Conservation (phyloP, 306 rosid species). For the Pterocarpus santalinus region DNA sequence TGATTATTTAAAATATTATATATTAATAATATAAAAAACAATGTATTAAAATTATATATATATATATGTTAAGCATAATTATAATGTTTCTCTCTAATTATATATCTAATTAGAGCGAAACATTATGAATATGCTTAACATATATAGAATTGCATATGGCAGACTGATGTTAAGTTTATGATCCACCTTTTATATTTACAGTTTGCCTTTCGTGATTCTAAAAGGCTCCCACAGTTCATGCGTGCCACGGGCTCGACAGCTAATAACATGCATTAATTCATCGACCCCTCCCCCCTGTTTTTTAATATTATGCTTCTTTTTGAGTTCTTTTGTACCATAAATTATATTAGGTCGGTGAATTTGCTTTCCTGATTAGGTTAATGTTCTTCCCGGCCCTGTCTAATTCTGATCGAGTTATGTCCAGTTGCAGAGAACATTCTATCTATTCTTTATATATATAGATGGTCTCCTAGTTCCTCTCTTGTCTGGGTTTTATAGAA, state of each 20-base stretch:
- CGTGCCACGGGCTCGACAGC: constrained; percentile 52
- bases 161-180: constrained; percentile 10
- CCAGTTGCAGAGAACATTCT: constrained; percentile 35
- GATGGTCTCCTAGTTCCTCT: constrained; percentile 4
- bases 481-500: constrained; percentile 26
- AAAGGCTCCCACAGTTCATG: constrained; percentile 30
- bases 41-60: too few relatives aligned
- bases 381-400: constrained; percentile 10
- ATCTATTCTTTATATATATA: constrained; percentile 18
- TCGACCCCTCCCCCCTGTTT: constrained; percentile 1
- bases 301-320: not conserved
- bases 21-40: too few relatives aligned
- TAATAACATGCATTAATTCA: constrained; percentile 55
- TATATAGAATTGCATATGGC: not conserved
- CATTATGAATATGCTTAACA: constrained; percentile 14
- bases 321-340: constrained; percentile 6
- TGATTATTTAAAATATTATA: too few relatives aligned
- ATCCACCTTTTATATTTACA: constrained; percentile 6
- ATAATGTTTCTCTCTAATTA: too few relatives aligned
- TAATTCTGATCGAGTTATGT: constrained; percentile 13
- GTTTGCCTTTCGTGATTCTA: constrained; percentile 21
- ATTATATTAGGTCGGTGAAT: constrained; percentile 17
- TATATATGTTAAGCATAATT: too few relatives aligned
- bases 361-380: constrained; percentile 28
- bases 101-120: not conserved